phyloP scores from a whole-genome alignment of 2,329 filamentous ascomycete species.

The Tolypocladium nubicola region DNA sequence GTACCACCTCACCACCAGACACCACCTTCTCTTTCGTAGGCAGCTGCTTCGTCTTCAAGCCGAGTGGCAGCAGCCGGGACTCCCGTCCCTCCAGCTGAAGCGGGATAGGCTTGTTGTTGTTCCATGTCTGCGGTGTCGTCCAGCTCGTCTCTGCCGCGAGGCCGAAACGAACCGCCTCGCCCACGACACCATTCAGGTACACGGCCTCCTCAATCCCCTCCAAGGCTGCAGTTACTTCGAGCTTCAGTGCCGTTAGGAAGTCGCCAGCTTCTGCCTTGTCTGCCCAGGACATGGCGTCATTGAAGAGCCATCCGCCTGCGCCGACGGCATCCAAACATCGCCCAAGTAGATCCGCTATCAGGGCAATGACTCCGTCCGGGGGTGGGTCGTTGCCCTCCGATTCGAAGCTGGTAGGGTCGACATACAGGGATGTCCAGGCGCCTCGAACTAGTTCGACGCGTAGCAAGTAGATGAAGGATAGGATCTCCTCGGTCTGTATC shows the following conservation, averaged over 20 bases:
- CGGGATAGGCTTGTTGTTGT: conserved; percentile 31
- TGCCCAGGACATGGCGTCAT: conserved; percentile 41
- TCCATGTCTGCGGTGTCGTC: conserved; percentile 15
- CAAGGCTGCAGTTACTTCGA: conserved; percentile 60
- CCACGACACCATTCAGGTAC: conserved; percentile 51
- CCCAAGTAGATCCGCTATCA: conserved; percentile 61
- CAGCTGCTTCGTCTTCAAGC: conserved; percentile 49
- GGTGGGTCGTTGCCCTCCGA: conserved; percentile 30
- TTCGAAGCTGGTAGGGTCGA: conserved; percentile 44
- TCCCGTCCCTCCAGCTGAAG: conserved; percentile 30
- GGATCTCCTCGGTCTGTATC: conserved; percentile 56
- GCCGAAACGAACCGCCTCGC: conserved; percentile 56
- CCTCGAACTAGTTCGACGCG: conserved; percentile 64
- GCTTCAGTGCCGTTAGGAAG: conserved; percentile 53
- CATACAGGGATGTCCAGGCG: conserved; percentile 64
- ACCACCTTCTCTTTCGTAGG: conserved; percentile 49
- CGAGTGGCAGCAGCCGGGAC: conserved; percentile 55
- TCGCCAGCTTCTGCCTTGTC: conserved; percentile 47
- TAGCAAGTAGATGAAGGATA: conserved; percentile 62
- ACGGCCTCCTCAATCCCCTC: conserved; percentile 62
- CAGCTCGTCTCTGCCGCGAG: conserved; percentile 25
- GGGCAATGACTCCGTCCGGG: conserved; percentile 57
- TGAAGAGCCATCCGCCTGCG: conserved; percentile 61
- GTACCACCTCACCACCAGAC: conserved; percentile 58
- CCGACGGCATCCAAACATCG: conserved; percentile 69